Percentiles rank a stretch among this genome's conserved stretches.
phyloP scores from a whole-genome alignment of 176 grass and related monocot species.

The Eremochloa ophiuroides region DNA sequence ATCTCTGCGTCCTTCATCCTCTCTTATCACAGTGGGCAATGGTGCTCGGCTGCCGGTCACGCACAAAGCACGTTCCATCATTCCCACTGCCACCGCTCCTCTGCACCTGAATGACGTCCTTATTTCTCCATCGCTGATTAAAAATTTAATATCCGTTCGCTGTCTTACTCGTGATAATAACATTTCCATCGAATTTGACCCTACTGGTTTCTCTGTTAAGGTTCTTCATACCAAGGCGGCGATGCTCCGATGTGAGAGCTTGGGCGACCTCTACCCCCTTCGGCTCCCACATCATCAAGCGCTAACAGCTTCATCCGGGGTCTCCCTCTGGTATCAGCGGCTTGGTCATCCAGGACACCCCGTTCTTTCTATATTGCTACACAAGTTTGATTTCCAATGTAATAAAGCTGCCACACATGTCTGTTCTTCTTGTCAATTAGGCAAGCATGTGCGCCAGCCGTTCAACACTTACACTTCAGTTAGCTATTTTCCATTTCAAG shows the following conservation, averaged over 20 bases:
- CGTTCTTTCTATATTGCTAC: rapidly evolving
- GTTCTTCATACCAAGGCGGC: neutral
- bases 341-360: too few species aligned
- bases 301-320: rapidly evolving
- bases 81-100: too few species aligned
- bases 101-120: neutral
- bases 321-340: too few species aligned
- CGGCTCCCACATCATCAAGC: too few species aligned
- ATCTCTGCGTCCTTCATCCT: too few species aligned
- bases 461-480: rapidly evolving
- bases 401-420: too few species aligned
- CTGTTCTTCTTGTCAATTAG: too few species aligned
- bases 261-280: neutral
- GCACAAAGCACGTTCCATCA: rapidly evolving
- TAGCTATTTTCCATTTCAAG: too few species aligned
- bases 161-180: neutral
- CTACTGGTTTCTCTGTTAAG: neutral
- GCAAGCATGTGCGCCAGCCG: too few species aligned
- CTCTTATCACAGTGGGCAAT: neutral
- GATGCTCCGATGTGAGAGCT: neutral
- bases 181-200: neutral
- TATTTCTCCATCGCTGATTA: neutral
- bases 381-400: too few species aligned
- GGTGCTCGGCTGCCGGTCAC: neutral
- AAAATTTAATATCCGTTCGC: neutral